Percentiles rank a stretch among this genome's conserved stretches.
Evolutionary conservation across 441 rosid species (phyloP).

Genomic region (Rhodomyrtus psidioides): DNA sequence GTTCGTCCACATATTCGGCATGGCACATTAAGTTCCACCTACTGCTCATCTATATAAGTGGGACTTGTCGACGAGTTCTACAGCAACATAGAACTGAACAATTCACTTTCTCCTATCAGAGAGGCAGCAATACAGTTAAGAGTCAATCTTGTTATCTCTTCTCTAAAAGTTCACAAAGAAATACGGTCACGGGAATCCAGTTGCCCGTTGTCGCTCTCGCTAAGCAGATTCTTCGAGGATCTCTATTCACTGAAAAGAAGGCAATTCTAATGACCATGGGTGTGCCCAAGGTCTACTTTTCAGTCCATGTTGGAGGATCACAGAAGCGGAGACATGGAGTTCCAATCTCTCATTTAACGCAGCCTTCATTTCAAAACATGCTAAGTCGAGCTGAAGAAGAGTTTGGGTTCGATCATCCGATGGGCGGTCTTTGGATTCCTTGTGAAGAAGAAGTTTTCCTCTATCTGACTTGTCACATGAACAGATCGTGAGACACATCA

Average conservation of each 20-base stretch:
- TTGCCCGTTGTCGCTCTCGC: not conserved
- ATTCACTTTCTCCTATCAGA: not conserved
- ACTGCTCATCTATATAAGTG: not conserved
- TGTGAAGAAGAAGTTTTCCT: not conserved
- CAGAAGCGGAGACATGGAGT: constrained; percentile 29
- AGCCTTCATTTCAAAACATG: constrained; percentile 24
- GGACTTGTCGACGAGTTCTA: not conserved
- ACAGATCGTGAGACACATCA: not conserved
- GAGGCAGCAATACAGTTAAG: not conserved
- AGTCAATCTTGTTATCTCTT: not conserved
- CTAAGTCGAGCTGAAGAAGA: not conserved
- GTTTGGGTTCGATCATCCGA: constrained; percentile 5
- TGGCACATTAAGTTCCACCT: too few relatives aligned
- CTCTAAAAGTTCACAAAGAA: not conserved
- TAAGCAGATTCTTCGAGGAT: not conserved
- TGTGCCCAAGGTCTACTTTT: constrained; percentile 38
- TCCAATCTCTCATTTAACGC: constrained; percentile 31
- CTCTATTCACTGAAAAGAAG: not conserved
- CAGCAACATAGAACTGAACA: not conserved
- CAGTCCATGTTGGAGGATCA: constrained; percentile 40
- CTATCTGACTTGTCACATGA: not conserved
- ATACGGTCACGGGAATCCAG: constrained; percentile 5
- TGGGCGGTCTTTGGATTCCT: not conserved
- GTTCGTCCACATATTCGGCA: not conserved
- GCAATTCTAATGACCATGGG: not conserved